A percentile compares a stretch with the other conserved stretches of the same genome.
Conservation (phyloP, 305 asterid species). For the Solanum aculeatissimum region DNA sequence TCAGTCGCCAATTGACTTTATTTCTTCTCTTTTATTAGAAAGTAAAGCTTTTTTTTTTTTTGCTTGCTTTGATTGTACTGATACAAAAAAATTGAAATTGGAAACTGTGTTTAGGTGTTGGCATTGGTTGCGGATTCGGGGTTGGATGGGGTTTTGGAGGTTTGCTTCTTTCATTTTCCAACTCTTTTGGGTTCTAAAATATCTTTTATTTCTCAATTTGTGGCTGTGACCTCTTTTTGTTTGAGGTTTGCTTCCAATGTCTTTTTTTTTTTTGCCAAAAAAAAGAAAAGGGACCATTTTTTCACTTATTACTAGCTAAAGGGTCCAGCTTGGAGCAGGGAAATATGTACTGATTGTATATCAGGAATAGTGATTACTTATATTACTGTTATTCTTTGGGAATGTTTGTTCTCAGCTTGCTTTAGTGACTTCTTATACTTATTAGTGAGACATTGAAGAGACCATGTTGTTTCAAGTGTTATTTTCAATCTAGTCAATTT, state of each 20-base stretch:
- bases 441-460: not conserved
- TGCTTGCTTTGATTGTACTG: not conserved
- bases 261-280: not conserved
- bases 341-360: not conserved
- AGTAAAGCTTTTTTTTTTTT: not conserved
- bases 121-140: constrained; percentile 95
- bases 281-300: not conserved
- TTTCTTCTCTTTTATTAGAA: not conserved
- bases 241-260: not conserved
- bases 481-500: not conserved
- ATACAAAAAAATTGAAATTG: not conserved
- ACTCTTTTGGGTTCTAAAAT: not conserved
- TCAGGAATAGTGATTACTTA: not conserved
- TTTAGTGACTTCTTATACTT: not conserved
- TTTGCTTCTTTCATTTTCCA: constrained; percentile 10
- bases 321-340: not conserved
- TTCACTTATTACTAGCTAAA: not conserved
- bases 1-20: not conserved
- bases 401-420: not conserved
- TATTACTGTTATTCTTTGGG: not conserved
- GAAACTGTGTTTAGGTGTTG: constrained; percentile 43
- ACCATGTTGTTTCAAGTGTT: not conserved
- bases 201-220: not conserved
- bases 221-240: not conserved
- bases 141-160: constrained; percentile 99